phyloP scores from a whole-genome alignment of 371 early-diverging fungal species.

The Mortierella sp. region DNA sequence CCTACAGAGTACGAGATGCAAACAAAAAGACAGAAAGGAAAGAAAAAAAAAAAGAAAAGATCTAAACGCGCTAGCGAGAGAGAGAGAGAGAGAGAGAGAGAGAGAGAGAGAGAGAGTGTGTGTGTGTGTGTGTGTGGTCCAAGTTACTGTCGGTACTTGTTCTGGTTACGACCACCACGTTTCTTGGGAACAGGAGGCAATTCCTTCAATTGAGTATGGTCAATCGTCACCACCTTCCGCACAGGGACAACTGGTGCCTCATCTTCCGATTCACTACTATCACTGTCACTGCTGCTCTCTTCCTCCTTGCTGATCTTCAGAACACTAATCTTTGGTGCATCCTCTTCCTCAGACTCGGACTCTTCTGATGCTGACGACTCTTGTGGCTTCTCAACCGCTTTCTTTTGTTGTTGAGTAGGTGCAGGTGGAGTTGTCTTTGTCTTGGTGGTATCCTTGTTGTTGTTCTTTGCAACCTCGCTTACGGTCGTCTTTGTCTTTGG shows the following conservation, averaged over 20 bases:
- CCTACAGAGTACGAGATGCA: not conserved
- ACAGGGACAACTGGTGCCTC: conserved; percentile 19
- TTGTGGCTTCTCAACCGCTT: not conserved
- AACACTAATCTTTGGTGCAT: conserved; percentile 24
- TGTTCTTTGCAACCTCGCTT: conserved; percentile 2
- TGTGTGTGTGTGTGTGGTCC: not conserved
- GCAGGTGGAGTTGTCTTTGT: too few species aligned
- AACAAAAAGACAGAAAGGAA: not conserved
- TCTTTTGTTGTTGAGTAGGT: too few species aligned
- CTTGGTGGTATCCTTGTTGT: conserved; percentile 4
- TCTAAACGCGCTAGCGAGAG: too few species aligned
- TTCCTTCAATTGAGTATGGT: conserved; percentile 38
- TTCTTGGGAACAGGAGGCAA: conserved; percentile 48
- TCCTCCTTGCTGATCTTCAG: conserved; percentile 19
- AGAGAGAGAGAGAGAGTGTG: not conserved
- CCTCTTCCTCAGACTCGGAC: conserved; percentile 7
- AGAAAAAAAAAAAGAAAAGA: too few species aligned
- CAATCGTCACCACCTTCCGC: conserved; percentile 34
- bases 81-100: too few species aligned
- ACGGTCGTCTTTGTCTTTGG: not conserved
- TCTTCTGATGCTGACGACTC: not conserved
- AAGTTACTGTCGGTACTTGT: conserved; percentile 37
- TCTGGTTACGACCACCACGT: conserved; percentile 46
- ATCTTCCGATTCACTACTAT: conserved; percentile 8
- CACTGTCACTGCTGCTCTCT: conserved; percentile 20